A percentile compares a stretch with the other conserved stretches of the same genome.
These are phyloP conservation scores for Nyctanthes arbortristis DNA, from an alignment of 257 asterid species.

Conservation along the genomic window DNA sequence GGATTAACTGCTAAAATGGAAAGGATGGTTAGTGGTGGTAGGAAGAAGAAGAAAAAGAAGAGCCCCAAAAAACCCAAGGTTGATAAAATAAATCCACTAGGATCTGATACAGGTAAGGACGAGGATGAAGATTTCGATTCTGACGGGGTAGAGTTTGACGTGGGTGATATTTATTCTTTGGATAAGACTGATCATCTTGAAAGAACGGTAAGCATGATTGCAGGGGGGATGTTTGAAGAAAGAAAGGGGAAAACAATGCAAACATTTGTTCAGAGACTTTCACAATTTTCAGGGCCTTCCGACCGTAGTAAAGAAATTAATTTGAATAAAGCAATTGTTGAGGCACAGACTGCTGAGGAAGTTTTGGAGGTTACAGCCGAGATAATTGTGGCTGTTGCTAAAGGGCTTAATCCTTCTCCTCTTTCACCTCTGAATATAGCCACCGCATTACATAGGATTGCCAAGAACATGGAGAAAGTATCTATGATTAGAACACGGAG, in stretches of 20 bases:
- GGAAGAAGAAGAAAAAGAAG: slow-evolving; percentile 51
- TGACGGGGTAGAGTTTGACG: slow-evolving; percentile 36
- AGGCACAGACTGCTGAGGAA: slow-evolving; percentile 83
- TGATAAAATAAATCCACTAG: slow-evolving; percentile 15
- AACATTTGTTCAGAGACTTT: slow-evolving; percentile 73
- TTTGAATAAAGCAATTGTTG: slow-evolving; percentile 75
- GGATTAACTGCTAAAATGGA: slow-evolving; percentile 65
- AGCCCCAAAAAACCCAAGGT: slow-evolving; percentile 32
- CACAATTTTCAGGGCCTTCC: slow-evolving; percentile 85
- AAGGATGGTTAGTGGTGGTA: slow-evolving; percentile 45
- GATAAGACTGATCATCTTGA: slow-evolving; percentile 43
- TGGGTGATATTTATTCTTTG: slow-evolving; percentile 22
- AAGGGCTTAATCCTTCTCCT: slow-evolving; percentile 95
- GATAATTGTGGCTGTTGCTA: slow-evolving; percentile 67
- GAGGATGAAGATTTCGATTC: slow-evolving; percentile 45
- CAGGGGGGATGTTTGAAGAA: slow-evolving; percentile 79
- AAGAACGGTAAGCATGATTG: slow-evolving; percentile 51
- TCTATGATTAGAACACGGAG: slow-evolving; percentile 63
- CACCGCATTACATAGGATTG: slow-evolving; percentile 89
- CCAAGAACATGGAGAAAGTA: slow-evolving; percentile 96
- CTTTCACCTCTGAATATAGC: slow-evolving; percentile 88
- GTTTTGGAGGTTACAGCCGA: slow-evolving; percentile 84
- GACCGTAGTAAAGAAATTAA: slow-evolving; percentile 79
- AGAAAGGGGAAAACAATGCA: slow-evolving; percentile 65
- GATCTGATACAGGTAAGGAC: slow-evolving; percentile 29